Base-by-base conservation (phyloP, 139 green algal species). In the Micractinium sp. region DNA sequence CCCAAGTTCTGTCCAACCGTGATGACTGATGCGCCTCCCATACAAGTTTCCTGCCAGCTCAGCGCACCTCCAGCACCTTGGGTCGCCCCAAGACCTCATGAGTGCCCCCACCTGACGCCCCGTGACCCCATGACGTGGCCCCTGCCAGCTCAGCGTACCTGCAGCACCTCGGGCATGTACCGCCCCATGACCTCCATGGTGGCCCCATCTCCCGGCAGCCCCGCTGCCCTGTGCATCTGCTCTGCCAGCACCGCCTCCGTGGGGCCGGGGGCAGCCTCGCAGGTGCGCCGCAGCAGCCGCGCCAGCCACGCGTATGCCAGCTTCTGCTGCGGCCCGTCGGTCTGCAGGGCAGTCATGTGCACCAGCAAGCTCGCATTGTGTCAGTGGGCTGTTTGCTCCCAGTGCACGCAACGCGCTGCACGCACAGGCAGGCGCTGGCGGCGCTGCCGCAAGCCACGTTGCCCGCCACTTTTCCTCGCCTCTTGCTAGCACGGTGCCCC, bases 161-260 rank as follows among this genome's bases (percentile, higher is more conserved):
- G 69, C 74, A 90, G 86, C 60, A 88, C 36, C 61, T 87, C 67
- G n/a, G 73, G 82, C 85, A 78, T 82, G 25, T 78, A 91, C 2
- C 76, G 85, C 29, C 61, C 85, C 47, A 82, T 85, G 80, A 89
- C 60, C 39, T 89, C 89, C 22, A 88, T 56, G 33, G 89, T 60
- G 0, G 82, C 84, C 18, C 87, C 82, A 27, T 87, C 85, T 20
- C 53, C 35, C 38, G 16, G 78, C 33, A 80, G 74, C 74, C 74
- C 25, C 78, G 90, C 38, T 29, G 61, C 81, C 53, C 47, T 39
- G 53, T 69, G 38, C 85, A 89, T 78, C 69, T 88, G 86, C 79
- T 91, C 87, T 7, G 82, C 74, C 67, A 92, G 80, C 56, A 80
- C 20, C 20, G 90, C 92, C 41, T 91, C 88, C 20, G 88, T 90